These are phyloP conservation scores for Mimosa bimucronata DNA, from an alignment of 306 rosid species.

Conservation along the genomic window DNA sequence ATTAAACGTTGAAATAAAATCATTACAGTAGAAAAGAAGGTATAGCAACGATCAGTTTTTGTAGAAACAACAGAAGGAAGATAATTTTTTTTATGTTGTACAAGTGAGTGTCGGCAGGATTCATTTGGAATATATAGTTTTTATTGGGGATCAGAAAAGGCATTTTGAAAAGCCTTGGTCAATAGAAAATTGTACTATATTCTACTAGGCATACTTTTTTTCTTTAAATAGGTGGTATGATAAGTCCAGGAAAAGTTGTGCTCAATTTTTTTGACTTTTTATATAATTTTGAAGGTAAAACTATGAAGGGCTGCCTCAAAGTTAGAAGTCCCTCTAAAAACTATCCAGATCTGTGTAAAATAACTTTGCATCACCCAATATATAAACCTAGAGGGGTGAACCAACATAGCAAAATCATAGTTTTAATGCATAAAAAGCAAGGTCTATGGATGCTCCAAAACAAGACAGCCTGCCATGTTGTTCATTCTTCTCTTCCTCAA, in stretches of 20 bases:
- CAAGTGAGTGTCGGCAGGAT: not conserved
- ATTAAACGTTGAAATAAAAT: not conserved
- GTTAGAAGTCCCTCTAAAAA: not conserved
- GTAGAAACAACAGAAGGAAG: not conserved
- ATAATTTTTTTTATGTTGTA: not conserved
- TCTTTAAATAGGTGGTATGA: not conserved
- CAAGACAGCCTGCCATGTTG: constrained; percentile 30
- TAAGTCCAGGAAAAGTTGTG: not conserved
- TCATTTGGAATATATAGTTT: not conserved
- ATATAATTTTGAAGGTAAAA: not conserved
- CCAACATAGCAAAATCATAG: not conserved
- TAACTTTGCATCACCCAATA: not conserved
- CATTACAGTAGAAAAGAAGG: not conserved
- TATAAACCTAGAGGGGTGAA: not conserved
- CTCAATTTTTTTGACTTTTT: not conserved
- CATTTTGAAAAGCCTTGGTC: not conserved
- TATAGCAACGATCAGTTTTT: not conserved
- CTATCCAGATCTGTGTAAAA: not conserved
- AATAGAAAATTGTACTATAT: not conserved
- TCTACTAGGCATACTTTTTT: not conserved
- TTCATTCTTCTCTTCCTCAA: not conserved
- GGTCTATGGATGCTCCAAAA: constrained; percentile 6
- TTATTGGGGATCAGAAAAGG: not conserved
- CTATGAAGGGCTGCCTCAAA: not conserved
- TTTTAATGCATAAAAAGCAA: constrained; percentile 24